Base-by-base conservation (phyloP, 768 basidiomycete genomes). In the Mycena leptocephala region DNA sequence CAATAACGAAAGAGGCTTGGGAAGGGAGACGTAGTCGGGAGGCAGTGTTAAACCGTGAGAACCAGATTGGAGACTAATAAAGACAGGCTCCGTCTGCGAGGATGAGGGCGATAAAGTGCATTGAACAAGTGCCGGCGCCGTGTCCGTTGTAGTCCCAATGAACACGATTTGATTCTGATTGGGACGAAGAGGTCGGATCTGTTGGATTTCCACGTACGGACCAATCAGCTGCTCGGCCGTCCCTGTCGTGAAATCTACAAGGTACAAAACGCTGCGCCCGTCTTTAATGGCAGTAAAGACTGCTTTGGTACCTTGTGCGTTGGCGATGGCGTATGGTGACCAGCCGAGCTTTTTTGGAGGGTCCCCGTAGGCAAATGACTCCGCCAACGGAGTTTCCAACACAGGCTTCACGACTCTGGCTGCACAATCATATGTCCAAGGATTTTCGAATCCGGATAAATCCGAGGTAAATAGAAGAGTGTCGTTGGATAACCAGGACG, bases 381-480 rank as follows among this genome's bases (percentile, higher is more conserved):
- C 87, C 0, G 81, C 62, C 26, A 92, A 79, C 0, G 91, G 85
- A 35, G 80, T 63, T 3, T 85, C 76, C 43, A 93, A 87, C 20
- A 90, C 79, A 0, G 91, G 81, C 0, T 81, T 61, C 6, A 86
- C 77, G 13, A 83, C 81, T 20, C 84, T 83, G 6, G 84, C 79
- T 3, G 77, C 30, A 30, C 88, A 76, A 51, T 86, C 84, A 82
- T 90, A 93, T 28, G 80, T 87, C 89, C 91, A 95, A 0, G 95
- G 93, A 79, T 95, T 94, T 72, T 90, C 88, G 80, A 88, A 96
- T 0, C 93, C 94, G 20, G 91, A 90, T 68, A 87, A 85, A 77
- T 96, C 95, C 37, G 87, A 89, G 9, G 92, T 91, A 84, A 93
- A 95, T 58, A 93, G 84, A 46, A 96, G 85, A 5, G 83, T 87